phyloP scores from a whole-genome alignment of 2,329 filamentous ascomycete species.

The Coleophoma crateriformis region DNA sequence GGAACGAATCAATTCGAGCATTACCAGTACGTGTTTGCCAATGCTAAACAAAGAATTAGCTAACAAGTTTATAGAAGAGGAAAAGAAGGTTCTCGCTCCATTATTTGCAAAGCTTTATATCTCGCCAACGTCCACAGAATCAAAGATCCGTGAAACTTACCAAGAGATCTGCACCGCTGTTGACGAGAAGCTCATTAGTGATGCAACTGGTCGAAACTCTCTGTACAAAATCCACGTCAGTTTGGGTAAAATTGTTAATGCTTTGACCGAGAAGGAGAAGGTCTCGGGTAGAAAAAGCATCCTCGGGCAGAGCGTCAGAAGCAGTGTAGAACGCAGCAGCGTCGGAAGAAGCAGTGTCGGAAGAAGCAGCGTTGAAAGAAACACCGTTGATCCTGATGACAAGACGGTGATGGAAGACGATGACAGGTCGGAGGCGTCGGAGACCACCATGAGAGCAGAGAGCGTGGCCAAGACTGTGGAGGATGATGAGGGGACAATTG shows the following conservation, averaged over 20 bases:
- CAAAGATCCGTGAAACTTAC: conserved; percentile 53
- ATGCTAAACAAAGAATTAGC: no score
- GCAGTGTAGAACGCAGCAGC: conserved; percentile 7
- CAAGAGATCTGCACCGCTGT: conserved; percentile 55
- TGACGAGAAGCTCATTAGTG: conserved; percentile 53
- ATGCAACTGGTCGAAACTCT: conserved; percentile 57
- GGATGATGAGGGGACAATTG: conserved; percentile 26
- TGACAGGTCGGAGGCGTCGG: conserved; percentile 24
- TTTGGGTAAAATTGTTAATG: conserved; percentile 62
- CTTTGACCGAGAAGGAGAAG: conserved; percentile 38
- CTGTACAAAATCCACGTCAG: conserved; percentile 64
- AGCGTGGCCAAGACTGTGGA: conserved; percentile 26
- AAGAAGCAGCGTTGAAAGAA: conserved; percentile 22
- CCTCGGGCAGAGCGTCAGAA: conserved; percentile 21
- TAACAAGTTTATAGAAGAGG: conserved; percentile 55
- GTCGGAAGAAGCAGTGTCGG: conserved; percentile 3
- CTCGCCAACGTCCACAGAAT: conserved; percentile 56
- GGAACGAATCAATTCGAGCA: conserved; percentile 62
- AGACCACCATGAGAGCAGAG: conserved; percentile 11
- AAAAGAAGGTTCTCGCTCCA: conserved; percentile 74
- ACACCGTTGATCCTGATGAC: conserved; percentile 28
- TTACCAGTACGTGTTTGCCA: conserved; percentile 51
- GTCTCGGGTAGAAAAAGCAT: conserved; percentile 3
- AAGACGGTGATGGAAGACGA: conserved; percentile 32
- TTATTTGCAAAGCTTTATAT: conserved; percentile 81